phyloP scores from a whole-genome alignment of 2,329 filamentous ascomycete genomes.

The Nemania diffusa region DNA sequence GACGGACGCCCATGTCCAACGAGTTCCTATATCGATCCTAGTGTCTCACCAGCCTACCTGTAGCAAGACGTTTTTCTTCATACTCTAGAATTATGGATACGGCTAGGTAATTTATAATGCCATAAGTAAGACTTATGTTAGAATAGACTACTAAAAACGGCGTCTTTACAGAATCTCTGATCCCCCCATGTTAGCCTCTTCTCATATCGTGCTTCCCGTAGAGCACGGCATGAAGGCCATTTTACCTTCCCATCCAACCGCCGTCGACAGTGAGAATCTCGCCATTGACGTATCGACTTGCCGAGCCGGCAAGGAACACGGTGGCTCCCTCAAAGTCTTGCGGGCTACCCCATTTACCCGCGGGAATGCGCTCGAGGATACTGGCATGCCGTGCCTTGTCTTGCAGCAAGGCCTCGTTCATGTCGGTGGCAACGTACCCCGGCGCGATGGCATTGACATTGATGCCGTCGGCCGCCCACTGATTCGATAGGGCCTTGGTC shows the following conservation, averaged over 20 bases:
- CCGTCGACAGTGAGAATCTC: slow-evolving; percentile 87
- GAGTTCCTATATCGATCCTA: no score
- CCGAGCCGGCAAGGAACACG: slow-evolving; percentile 79
- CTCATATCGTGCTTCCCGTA: no score
- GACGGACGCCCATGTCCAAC: no score
- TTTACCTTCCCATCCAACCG: slow-evolving; percentile 87
- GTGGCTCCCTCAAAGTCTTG: slow-evolving; percentile 88
- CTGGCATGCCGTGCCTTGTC: slow-evolving; percentile 74
- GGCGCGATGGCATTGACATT: slow-evolving; percentile 90
- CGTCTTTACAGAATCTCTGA: no score
- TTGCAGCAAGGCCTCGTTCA: slow-evolving; percentile 84
- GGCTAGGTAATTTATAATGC: no score
- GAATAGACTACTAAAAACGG: no score
- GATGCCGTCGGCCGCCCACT: slow-evolving; percentile 82
- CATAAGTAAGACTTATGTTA: no score
- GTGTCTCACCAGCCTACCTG: no score
- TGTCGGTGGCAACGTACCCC: slow-evolving; percentile 91
- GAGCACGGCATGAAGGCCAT: no score
- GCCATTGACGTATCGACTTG: slow-evolving; percentile 81
- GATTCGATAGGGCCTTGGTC: slow-evolving; percentile 85
- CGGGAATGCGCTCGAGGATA: slow-evolving; percentile 84
- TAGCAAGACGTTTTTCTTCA: no score
- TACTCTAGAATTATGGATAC: no score
- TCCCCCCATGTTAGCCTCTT: no score
- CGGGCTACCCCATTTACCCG: slow-evolving; percentile 81